phyloP scores from a whole-genome alignment of 345 rosid genomes.

The Lenwebbia sp. region DNA sequence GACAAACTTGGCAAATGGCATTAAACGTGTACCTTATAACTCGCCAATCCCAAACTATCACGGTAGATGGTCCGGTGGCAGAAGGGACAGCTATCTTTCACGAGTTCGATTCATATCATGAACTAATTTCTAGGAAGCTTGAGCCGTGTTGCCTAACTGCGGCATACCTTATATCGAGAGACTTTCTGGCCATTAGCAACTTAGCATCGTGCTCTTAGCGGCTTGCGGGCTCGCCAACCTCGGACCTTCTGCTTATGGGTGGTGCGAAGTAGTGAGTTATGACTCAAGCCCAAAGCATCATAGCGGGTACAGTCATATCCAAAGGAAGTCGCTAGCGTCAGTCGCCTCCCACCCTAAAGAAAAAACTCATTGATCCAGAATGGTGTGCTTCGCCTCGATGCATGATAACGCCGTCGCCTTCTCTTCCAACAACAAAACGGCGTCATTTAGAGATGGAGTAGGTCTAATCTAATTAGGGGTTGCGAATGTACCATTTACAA shows the following conservation, averaged over 20 bases:
- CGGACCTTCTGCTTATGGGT: too few species aligned
- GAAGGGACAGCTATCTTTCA: background rate
- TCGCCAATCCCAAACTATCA: background rate
- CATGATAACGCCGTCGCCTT: background rate
- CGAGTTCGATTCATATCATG: background rate
- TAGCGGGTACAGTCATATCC: accelerated
- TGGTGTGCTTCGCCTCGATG: background rate
- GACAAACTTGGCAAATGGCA: background rate
- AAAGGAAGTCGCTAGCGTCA: accelerated
- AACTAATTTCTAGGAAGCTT: background rate
- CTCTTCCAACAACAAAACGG: background rate
- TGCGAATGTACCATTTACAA: background rate
- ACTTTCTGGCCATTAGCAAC: too few species aligned
- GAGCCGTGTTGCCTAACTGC: too few species aligned
- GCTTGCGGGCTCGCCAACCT: background rate
- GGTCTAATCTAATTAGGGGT: background rate
- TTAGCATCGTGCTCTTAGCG: too few species aligned
- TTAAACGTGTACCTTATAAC: background rate
- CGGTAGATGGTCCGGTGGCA: background rate
- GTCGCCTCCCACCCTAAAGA: background rate
- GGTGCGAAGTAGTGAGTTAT: background rate
- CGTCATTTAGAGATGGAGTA: background rate
- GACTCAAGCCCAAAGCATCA: background rate
- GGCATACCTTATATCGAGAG: too few species aligned
- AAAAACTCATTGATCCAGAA: background rate